Percentiles rank a stretch among this genome's conserved stretches.
Conservation (phyloP, 352 stramenopile genomes). For the Globisporangium lucens region DNA sequence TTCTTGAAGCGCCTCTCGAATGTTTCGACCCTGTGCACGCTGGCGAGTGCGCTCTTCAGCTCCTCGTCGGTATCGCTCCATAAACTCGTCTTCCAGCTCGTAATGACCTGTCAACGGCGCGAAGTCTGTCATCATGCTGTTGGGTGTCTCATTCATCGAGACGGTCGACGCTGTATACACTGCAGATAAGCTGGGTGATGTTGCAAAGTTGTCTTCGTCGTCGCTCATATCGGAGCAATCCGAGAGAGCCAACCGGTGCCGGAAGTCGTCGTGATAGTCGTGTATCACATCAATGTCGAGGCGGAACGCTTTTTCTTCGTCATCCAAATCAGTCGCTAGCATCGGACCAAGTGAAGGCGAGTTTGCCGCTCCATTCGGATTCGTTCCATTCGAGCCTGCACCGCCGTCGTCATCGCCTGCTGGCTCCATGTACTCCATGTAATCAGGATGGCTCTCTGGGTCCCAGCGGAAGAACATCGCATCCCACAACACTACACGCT, state of each 20-base stretch:
- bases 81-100: slow-evolving; percentile 38
- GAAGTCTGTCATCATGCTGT: slow-evolving; percentile 27
- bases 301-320: slow-evolving; percentile 61
- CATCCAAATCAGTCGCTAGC: slow-evolving; percentile 30
- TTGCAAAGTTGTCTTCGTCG: slow-evolving; percentile 57
- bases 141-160: slow-evolving; percentile 29
- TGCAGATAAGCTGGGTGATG: slow-evolving; percentile 30
- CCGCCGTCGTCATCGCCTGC: too few species aligned
- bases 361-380: too few species aligned
- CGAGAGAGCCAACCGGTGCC: slow-evolving; percentile 53
- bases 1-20: slow-evolving; percentile 72
- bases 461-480: slow-evolving; percentile 85
- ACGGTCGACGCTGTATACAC: slow-evolving; percentile 21
- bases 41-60: slow-evolving; percentile 76
- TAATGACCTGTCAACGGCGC: slow-evolving; percentile 19
- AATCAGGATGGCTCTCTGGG: not conserved
- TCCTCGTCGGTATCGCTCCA: slow-evolving; percentile 56
- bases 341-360: too few species aligned
- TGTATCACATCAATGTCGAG: slow-evolving; percentile 83
- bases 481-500: slow-evolving; percentile 84
- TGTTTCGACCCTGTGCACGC: slow-evolving; percentile 70
- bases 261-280: slow-evolving; percentile 71
- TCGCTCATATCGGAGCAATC: slow-evolving; percentile 85
- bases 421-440: too few species aligned
- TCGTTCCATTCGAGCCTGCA: too few species aligned